A percentile compares a stretch with the other conserved stretches of the same genome.
These are phyloP conservation scores for Acanthamoeba castellanii DNA, from an alignment of 208 protist genomes.

Conservation along the genomic window DNA sequence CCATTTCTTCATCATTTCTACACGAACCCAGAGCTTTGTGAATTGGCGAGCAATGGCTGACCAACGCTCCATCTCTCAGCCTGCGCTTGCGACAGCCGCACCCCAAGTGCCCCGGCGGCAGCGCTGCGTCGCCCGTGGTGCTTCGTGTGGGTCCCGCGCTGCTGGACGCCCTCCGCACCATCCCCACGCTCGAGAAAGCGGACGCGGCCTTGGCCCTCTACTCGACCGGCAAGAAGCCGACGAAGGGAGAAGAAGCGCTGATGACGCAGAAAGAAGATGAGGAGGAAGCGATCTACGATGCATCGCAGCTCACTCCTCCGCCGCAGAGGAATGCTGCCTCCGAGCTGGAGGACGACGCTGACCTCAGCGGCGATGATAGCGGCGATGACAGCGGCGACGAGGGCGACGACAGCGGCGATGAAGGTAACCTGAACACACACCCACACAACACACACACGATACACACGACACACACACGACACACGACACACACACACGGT, in stretches of 20 bases:
- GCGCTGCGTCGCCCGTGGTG: neutral
- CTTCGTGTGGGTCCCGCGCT: neutral
- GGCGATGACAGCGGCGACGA: constrained; percentile 24
- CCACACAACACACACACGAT: no score
- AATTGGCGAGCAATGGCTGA: neutral
- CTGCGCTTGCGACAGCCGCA: neutral
- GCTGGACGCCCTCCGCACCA: neutral
- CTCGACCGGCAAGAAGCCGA: neutral
- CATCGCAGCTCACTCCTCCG: neutral
- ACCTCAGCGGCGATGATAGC: neutral
- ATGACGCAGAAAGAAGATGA: neutral
- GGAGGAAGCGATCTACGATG: neutral
- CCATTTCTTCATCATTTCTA: neutral
- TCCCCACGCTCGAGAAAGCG: neutral
- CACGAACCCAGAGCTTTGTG: neutral
- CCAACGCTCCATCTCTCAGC: neutral
- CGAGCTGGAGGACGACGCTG: neutral
- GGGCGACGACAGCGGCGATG: constrained; percentile 27
- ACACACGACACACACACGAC: neutral
- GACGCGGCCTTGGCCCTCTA: neutral
- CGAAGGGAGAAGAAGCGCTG: neutral
- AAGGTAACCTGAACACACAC: neutral
- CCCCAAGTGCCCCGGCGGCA: neutral
- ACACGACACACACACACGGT: neutral
- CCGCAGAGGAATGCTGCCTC: neutral